Conservation (phyloP, 345 rosid genomes). For the Odontarrhena argentea region DNA sequence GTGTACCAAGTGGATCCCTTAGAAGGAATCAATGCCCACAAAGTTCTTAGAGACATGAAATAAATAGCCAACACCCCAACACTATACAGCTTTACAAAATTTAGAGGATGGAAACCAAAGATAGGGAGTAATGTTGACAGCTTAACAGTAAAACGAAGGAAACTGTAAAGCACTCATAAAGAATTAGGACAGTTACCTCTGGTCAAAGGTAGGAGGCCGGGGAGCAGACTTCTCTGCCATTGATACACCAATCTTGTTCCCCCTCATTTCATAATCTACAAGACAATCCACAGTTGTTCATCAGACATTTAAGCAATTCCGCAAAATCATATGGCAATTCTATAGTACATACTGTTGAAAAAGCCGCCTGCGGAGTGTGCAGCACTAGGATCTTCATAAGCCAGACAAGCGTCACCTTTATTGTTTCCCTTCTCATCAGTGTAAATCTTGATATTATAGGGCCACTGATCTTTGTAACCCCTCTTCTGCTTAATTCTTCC, state of each 20-base stretch:
- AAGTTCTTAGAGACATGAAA: background rate
- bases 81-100: background rate
- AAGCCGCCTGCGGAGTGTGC: conserved; percentile 95
- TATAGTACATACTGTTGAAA: conserved; percentile 59
- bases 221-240: conserved; percentile 98
- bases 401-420: conserved; percentile 88
- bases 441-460: conserved; percentile 91
- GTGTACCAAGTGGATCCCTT: conserved; percentile 3
- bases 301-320: background rate
- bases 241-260: conserved; percentile 71
- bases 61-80: background rate
- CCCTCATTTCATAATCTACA: conserved; percentile 85
- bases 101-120: background rate
- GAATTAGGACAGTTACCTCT: conserved; percentile 52
- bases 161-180: conserved; percentile 9
- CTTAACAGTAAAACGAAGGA: conserved; percentile 2
- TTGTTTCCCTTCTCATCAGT: conserved; percentile 87
- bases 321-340: conserved; percentile 10
- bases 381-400: conserved; percentile 96
- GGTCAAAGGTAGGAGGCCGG: conserved; percentile 57
- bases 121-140: background rate
- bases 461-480: conserved; percentile 98
- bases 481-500: conserved; percentile 96
- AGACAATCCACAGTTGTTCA: conserved; percentile 17
- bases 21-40: background rate